Base-by-base conservation (phyloP, 768 basidiomycete genomes). In the Agrocybe praecox region DNA sequence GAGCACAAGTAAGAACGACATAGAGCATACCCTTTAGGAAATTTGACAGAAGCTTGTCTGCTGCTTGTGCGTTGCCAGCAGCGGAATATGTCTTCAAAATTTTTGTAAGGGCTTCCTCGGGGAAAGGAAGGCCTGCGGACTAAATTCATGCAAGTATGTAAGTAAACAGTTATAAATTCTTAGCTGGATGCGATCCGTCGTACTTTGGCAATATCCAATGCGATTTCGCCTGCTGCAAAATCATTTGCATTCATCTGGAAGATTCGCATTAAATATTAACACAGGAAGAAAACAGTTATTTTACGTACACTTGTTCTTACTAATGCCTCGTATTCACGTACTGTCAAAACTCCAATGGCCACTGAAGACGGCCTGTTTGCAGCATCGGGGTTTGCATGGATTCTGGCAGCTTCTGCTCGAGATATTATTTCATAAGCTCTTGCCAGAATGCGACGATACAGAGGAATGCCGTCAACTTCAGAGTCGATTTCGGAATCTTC, bases 131-230 rank as follows among this genome's bases (percentile, higher is more conserved):
- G 21, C 52, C 52, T 36, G 57, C 52, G 29, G 24, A 36, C 57
- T 58, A 49, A 2, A 26, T 12, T 9, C 8, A 43, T 18, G 24
- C 8, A n/a, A 11, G 12, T 44, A 12, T 34, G 52, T n/a, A 11
- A 47, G 17, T 40, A 19, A 46, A 54, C 53, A n/a, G 18, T 34
- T 47, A n/a, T n/a, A 18, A 52, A 23, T 19, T 17, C 9, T 15
- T 15, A 32, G 29, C 12, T 21, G 18, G 3, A 54, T 29, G 9
- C 26, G 9, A 29, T 29, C 9, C 26, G 10, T 33, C 64, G 9
- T 55, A 81, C 81, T 74, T 76, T 80, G 81, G 89, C 87, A 1
- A 91, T 69, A 17, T 75, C 68, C 8, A 92, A 65, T 2, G 79
- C 73, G 2, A 65, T 62, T 59, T 86, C 80, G 1, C 83, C 86